A percentile compares a stretch with the other conserved stretches of the same genome.
phyloP scores from a whole-genome alignment of 306 rosid genomes.

The Pterocarpus macrocarpus region DNA sequence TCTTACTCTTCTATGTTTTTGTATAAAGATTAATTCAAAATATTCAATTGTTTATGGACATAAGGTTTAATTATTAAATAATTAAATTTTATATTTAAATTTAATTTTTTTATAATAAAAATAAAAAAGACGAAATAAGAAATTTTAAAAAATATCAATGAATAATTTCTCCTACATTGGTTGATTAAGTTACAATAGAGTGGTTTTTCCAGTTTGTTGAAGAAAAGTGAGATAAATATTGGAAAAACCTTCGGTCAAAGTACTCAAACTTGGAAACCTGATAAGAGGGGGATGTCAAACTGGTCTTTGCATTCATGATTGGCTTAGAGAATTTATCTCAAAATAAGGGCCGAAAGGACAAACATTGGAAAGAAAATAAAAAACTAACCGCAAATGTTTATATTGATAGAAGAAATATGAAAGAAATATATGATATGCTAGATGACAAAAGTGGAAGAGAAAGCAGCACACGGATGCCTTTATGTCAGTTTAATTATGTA shows the following conservation, averaged over 20 bases:
- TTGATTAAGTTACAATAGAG: neutral
- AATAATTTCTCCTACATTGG: neutral
- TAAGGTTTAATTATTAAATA: neutral
- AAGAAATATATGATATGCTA: too few species aligned
- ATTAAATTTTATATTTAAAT: neutral
- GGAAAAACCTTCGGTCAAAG: constrained; percentile 38
- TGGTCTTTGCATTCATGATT: constrained; percentile 42
- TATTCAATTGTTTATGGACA: neutral
- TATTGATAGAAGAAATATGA: too few species aligned
- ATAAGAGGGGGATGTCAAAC: neutral
- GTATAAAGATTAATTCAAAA: too few species aligned
- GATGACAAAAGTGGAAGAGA: constrained; percentile 10
- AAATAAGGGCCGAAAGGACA: constrained; percentile 27
- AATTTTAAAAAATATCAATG: neutral
- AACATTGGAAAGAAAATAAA: neutral
- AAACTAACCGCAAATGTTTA: neutral
- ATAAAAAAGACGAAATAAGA: neutral
- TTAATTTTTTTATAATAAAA: neutral
- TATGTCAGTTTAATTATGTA: constrained; percentile 33
- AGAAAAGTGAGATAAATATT: constrained; percentile 3
- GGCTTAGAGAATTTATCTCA: constrained; percentile 14
- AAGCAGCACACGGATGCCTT: constrained; percentile 25
- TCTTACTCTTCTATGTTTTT: too few species aligned
- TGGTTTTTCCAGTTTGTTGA: constrained; percentile 22
- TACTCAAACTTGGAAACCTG: constrained; percentile 7